Evolutionary conservation across 1,284 basidiomycete genomes (phyloP).

Genomic region (Sanghuangporus weigelae): DNA sequence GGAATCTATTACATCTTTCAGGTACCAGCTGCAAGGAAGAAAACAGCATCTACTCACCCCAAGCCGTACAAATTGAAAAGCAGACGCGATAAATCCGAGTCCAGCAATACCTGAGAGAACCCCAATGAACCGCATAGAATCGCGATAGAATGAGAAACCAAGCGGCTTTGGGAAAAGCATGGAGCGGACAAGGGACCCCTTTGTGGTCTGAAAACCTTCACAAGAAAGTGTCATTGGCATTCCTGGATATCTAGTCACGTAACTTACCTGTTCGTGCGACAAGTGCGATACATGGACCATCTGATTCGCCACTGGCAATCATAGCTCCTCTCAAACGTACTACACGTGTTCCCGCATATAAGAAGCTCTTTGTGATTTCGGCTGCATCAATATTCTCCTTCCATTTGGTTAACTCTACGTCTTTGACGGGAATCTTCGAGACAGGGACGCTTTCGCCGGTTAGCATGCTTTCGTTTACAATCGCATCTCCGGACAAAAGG

Average conservation of each 20-base stretch:
- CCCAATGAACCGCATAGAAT: constrained; percentile 94
- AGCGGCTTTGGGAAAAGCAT: constrained; percentile 99
- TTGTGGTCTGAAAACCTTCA: constrained; percentile 93
- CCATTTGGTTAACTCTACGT: constrained; percentile 69
- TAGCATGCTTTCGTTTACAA: constrained; percentile 98
- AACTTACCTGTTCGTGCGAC: constrained; percentile 82
- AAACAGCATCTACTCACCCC: constrained; percentile 49
- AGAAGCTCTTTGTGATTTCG: constrained; percentile 80
- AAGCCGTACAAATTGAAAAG: constrained; percentile 88
- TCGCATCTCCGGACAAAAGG: constrained; percentile 91
- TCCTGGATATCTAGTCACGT: too few species aligned
- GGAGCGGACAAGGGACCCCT: constrained; percentile 91
- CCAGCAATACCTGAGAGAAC: constrained; percentile 88
- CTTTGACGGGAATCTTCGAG: constrained; percentile 76
- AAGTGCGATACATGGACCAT: constrained; percentile 75
- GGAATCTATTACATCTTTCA: constrained; percentile 48
- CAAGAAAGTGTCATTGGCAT: too few species aligned
- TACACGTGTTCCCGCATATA: constrained; percentile 91
- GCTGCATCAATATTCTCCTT: constrained; percentile 61
- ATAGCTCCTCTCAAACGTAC: constrained; percentile 81
- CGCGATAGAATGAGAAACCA: constrained; percentile 96
- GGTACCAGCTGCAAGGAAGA: not conserved
- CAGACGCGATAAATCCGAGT: constrained; percentile 84
- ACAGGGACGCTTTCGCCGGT: constrained; percentile 96
- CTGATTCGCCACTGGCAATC: constrained; percentile 45